Percentiles rank a stretch among this genome's conserved stretches.
Evolutionary conservation across 2,329 filamentous ascomycete species (phyloP).

Genomic region (Phoma sp.): DNA sequence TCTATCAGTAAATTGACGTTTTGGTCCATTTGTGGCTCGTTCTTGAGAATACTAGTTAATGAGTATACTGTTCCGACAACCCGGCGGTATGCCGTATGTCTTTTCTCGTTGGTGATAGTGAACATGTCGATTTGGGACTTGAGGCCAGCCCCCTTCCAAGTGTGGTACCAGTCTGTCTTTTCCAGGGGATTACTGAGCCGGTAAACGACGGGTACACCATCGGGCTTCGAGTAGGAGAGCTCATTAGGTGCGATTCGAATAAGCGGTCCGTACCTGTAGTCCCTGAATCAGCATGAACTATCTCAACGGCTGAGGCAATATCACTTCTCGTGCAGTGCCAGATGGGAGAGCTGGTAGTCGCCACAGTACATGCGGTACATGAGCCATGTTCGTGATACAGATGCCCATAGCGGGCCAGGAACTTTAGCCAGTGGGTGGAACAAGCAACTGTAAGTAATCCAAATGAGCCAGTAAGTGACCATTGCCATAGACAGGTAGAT

Average conservation of each 20-base stretch:
- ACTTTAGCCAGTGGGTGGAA: conserved; percentile 30
- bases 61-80: conserved; percentile 41
- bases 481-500: not conserved
- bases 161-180: conserved; percentile 33
- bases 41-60: conserved; percentile 49
- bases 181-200: conserved; percentile 23
- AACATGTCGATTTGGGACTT: conserved; percentile 27
- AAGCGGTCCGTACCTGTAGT: conserved; percentile 35
- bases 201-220: conserved; percentile 28
- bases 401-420: conserved; percentile 32
- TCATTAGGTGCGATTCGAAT: conserved; percentile 57
- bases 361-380: conserved; percentile 29
- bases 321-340: conserved; percentile 20
- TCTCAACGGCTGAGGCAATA: not conserved
- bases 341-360: conserved; percentile 25
- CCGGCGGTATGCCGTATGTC: conserved; percentile 8
- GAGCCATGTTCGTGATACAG: conserved; percentile 33
- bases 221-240: conserved; percentile 22
- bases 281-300: not conserved
- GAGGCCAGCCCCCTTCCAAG: conserved; percentile 25
- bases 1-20: conserved; percentile 30
- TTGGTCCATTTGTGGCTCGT: conserved; percentile 29
- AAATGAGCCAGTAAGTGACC: conserved; percentile 15
- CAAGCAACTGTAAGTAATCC: conserved; percentile 23
- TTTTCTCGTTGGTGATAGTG: conserved; percentile 15